Evolutionary conservation across 306 rosid species (phyloP), one percentile per base, ranked within the genome.

Genomic region (Trifolium dubium): DNA sequence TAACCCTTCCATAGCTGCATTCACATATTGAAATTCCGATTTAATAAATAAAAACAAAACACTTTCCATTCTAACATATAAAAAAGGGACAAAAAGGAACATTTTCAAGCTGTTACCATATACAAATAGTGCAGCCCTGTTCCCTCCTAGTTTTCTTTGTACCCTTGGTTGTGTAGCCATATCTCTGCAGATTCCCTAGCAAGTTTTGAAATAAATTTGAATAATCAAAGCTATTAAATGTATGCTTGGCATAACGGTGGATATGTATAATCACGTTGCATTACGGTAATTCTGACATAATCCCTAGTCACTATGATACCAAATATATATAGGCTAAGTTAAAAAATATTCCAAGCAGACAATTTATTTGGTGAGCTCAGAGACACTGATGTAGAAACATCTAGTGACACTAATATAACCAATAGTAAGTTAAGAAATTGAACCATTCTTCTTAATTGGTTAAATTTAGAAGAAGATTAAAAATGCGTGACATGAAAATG

Each of bases 1-100:
- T 2, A 92, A 77, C 59, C 98, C 96, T 81, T 88, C 92, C 77
- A 79, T 87, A 39, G 84, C 94, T 92, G 86, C 85, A 51, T 67
- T 12, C 67, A 70, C 69, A 64, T 6, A 67, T 75, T 68, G 9
- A 5, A 76, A 40, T 10, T 60, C 40, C 51, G 67, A 53, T 72
- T 72, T 3, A 28, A 9, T 11, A 58, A 32, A 64, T 41, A 31
- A 23, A 64, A 70, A 19, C 61, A 75, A 37, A 29, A 54, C 11
- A 1, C 41, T 64, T 44, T 49, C 30, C 6, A 37, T 6, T 37
- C 8, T 8, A 8, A 30, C 40, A 50, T 41, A 47, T 50, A 39
- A 39, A 72, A 67, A 9, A 6, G 5, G 30, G 18, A 1, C 4
- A 60, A 5, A 64, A 18, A 43, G 2, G 10, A 40, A 10, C 44